Percentiles rank a stretch among this genome's conserved stretches.
Evolutionary conservation across 495 filamentous ascomycete genomes (phyloP).

Genomic region (Tetracladium marchalianum): DNA sequence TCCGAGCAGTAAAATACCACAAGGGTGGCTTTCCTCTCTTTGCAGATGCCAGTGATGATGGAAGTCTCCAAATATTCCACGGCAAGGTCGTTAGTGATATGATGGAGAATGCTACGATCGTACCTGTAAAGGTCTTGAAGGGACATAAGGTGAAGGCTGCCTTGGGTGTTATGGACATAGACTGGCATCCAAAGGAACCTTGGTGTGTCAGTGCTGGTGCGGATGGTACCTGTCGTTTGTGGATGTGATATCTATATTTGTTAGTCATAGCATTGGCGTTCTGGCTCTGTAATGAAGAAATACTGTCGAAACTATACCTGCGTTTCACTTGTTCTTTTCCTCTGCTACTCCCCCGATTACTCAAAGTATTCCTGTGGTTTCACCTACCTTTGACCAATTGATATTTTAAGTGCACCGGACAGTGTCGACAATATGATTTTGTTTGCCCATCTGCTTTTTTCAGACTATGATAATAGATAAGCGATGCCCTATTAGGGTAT

Average conservation of each 20-base stretch:
- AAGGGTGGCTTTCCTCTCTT: slow-evolving; percentile 77
- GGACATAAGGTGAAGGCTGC: slow-evolving; percentile 75
- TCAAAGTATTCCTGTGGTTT: too few species aligned
- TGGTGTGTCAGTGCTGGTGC: slow-evolving; percentile 93
- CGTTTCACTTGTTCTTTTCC: not conserved
- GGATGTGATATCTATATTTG: slow-evolving; percentile 29
- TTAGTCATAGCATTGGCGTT: slow-evolving; percentile 16
- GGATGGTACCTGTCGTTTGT: slow-evolving; percentile 79
- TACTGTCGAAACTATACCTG: not conserved
- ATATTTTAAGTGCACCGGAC: too few species aligned
- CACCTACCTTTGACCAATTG: too few species aligned
- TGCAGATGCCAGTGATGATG: slow-evolving; percentile 88
- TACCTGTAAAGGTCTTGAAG: slow-evolving; percentile 86
- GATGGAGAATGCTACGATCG: slow-evolving; percentile 92
- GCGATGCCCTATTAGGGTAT: too few species aligned
- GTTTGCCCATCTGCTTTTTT: too few species aligned
- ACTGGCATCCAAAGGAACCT: slow-evolving; percentile 87
- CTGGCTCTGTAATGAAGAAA: not conserved
- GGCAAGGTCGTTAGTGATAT: slow-evolving; percentile 87
- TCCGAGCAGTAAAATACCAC: slow-evolving; percentile 80
- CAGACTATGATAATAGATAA: too few species aligned
- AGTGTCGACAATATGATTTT: too few species aligned
- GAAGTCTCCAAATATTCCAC: slow-evolving; percentile 90
- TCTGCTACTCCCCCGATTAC: too few species aligned
- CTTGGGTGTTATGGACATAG: slow-evolving; percentile 84